Evolutionary conservation across 73 alveolate genomes (phyloP).

Genomic region (Tetrahymena malaccensis): DNA sequence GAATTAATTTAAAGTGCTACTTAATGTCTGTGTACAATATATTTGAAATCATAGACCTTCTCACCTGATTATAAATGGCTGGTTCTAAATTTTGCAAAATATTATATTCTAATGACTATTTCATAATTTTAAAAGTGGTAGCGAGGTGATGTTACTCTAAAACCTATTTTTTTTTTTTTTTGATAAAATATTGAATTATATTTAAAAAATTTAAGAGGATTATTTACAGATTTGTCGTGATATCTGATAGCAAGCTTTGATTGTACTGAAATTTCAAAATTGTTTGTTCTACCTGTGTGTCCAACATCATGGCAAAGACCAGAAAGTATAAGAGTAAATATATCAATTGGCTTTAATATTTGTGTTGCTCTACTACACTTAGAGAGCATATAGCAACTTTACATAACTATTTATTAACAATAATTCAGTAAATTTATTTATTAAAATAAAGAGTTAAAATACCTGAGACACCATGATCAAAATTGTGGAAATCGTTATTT

Average conservation of each 20-base stretch:
- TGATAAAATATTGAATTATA: too few relatives aligned
- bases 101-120: conserved; percentile 7
- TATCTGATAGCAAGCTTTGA: conserved; percentile 30
- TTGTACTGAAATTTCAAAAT: conserved; percentile 7
- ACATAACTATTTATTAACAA: conserved; percentile 7
- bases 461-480: conserved; percentile 39
- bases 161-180: neutral
- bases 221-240: conserved; percentile 31
- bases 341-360: conserved; percentile 2
- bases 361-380: neutral
- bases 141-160: conserved; percentile 43
- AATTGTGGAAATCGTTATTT: conserved; percentile 31
- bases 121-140: conserved; percentile 14
- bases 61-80: neutral
- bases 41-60: conserved; percentile 26
- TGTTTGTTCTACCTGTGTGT: conserved; percentile 34
- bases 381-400: conserved; percentile 12
- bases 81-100: neutral
- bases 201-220: too few relatives aligned
- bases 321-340: conserved; percentile 12
- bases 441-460: too few relatives aligned
- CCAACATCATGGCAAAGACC: conserved; percentile 46
- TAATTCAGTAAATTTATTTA: neutral
- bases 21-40: conserved; percentile 31
- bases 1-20: neutral